Conservation (phyloP, 768 basidiomycete species). For the Suillus subaureus region DNA sequence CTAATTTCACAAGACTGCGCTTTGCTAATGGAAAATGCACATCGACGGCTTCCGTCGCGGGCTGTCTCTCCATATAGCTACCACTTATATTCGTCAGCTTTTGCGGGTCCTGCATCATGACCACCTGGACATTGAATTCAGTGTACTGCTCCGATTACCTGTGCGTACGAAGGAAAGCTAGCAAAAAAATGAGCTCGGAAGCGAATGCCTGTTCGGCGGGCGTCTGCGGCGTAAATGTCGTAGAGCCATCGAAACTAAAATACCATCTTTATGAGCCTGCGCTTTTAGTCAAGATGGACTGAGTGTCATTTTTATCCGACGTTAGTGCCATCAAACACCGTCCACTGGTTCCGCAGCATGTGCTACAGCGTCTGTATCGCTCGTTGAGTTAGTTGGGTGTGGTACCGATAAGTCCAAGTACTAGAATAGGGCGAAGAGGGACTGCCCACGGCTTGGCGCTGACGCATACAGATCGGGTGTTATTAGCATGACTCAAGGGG, state of each 20-base stretch:
- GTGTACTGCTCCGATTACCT: constrained; percentile 49
- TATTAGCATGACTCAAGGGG: background rate
- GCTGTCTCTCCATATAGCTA: constrained; percentile 43
- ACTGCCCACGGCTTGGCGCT: constrained; percentile 50
- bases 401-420: constrained; percentile 61
- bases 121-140: constrained; percentile 37
- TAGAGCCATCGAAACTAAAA: constrained; percentile 52
- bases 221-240: constrained; percentile 48
- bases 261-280: background rate
- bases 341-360: constrained; percentile 63
- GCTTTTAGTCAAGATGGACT: background rate
- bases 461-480: background rate
- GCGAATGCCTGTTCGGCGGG: constrained; percentile 52
- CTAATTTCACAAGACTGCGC: background rate
- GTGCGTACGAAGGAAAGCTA: constrained; percentile 68
- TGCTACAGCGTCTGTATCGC: constrained; percentile 34
- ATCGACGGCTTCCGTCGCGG: constrained; percentile 6
- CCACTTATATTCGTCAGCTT: constrained; percentile 37
- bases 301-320: constrained; percentile 48
- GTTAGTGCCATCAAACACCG: constrained; percentile 63
- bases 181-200: constrained; percentile 60
- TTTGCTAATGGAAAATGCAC: background rate
- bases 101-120: constrained; percentile 42
- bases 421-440: constrained; percentile 37
- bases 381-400: constrained; percentile 52